phyloP scores from a whole-genome alignment of 2,329 filamentous ascomycete genomes.

The Colletotrichum camelliae region DNA sequence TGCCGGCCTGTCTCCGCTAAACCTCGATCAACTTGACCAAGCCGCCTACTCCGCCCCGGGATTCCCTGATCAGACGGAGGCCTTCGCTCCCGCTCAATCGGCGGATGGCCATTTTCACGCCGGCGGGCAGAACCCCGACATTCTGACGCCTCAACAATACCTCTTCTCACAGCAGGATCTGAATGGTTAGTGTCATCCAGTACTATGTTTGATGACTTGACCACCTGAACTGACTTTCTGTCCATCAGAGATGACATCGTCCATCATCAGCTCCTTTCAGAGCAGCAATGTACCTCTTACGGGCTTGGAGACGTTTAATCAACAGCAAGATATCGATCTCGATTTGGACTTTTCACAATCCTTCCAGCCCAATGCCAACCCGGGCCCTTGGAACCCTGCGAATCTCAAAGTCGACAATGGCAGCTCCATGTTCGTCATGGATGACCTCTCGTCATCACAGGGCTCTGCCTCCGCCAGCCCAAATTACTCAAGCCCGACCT shows the following conservation, averaged over 20 bases:
- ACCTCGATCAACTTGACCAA: slow-evolving; percentile 42
- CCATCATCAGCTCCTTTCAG: slow-evolving; percentile 37
- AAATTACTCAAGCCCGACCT: slow-evolving; percentile 22
- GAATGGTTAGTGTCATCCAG: slow-evolving; percentile 30
- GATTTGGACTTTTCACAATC: slow-evolving; percentile 42
- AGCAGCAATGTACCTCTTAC: slow-evolving; percentile 27
- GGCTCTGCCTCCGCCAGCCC: slow-evolving; percentile 33
- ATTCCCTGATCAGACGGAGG: slow-evolving; percentile 35
- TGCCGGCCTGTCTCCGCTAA: slow-evolving; percentile 45
- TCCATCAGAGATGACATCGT: slow-evolving; percentile 28
- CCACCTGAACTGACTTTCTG: neutral
- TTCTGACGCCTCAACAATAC: slow-evolving; percentile 44
- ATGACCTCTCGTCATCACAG: slow-evolving; percentile 41
- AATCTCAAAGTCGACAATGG: slow-evolving; percentile 37
- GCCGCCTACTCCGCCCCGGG: slow-evolving; percentile 37
- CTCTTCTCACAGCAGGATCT: slow-evolving; percentile 42
- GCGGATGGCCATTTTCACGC: slow-evolving; percentile 35
- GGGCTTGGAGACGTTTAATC: slow-evolving; percentile 27
- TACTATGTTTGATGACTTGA: neutral
- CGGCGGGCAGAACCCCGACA: slow-evolving; percentile 31
- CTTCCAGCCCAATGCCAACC: slow-evolving; percentile 33
- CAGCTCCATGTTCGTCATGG: slow-evolving; percentile 39
- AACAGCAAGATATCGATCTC: slow-evolving; percentile 37
- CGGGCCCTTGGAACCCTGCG: slow-evolving; percentile 46
- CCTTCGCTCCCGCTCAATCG: slow-evolving; percentile 32